Evolutionary conservation across 768 basidiomycete species (phyloP), one percentile per base, ranked within the genome.

Genomic region (Macrocybe gigantea): DNA sequence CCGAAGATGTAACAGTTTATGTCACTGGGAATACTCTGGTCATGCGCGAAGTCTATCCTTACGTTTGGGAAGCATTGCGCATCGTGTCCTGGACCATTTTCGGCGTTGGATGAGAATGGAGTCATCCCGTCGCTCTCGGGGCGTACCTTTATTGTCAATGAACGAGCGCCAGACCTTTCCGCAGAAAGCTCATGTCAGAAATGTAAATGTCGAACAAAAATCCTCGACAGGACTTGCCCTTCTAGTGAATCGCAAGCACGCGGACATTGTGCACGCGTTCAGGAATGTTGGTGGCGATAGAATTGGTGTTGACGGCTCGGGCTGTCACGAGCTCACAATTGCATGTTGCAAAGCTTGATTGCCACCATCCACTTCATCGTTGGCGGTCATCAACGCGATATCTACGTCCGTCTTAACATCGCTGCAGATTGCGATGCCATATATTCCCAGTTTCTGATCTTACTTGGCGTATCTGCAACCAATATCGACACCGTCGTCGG

Each of bases 141-240:
- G 38, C 67, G 9, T 32, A 83, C 88, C 88, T 73, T 81, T 75
- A 54, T 81, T 86, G 39, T 83, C 79, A 2, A 90, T 53, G 59
- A 92, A 91, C 5, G 85, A 88, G 58, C 80, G 77, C 89, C 88
- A 91, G 45, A 91, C 88, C 88, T 87, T 22, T 22, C 22, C 22
- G 22, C 22, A 59, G 36, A 29, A 34, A 14, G 11, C 7, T 12
- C 41, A 39, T 32, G 29, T 3, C 29, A 29, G 10, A 7, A 43
- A 34, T 8, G 12, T 12, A 14, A 7, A 43, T 31, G 14, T 14
- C 11, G 29, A 3, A 34, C 30, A 43, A 3, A 30, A n/a, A 30
- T 38, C 12, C 44, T 6, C 9, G 22, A 15, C 15, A 8, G 6
- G 22, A 50, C 72, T 51, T 57, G 81, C 86, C 56, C 77, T 67